Evolutionary conservation across 2,329 filamentous ascomycete species (phyloP), one percentile per base, ranked within the genome.

Genomic region (Didymella glomerata): DNA sequence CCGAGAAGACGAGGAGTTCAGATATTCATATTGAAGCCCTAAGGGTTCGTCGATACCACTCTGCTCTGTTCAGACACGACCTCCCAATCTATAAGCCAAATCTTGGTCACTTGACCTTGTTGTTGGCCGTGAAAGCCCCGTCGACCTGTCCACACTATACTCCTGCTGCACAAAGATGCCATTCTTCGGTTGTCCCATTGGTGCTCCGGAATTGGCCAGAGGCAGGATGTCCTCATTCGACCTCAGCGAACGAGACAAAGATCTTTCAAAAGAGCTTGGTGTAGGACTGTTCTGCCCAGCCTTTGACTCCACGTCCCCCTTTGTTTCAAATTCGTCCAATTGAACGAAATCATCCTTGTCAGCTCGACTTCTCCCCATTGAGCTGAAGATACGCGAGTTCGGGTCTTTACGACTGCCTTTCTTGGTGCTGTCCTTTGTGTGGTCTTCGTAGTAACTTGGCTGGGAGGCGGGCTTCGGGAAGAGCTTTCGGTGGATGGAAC

Each of bases 401-500:
- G 51, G 41, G 30, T 41, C 34, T 32, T 54, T 47, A n/a, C 34
- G 41, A 25, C 41, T 46, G 13, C 20, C 18, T 24, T 47, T 46
- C n/a, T 41, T 54, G 5, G n/a, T 47, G 44, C 51, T 54, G 22
- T 40, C 18, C 32, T 46, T 47, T 8, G 51, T 40, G 16, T 25
- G 16, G 42, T 54, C 51, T 10, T 54, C 42, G n/a, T 54, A 54
- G 32, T 54, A 54, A 16, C 51, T 54, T 24, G 30, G 28, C 13
- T 47, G 30, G 32, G 30, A 40, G 13, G 42, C 42, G 3, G 51
- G 42, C 41, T 57, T 51, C 7, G 48, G 48, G 36, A 50, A 50
- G 24, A 50, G 27, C 14, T 44, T 44, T 3, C 22, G 22, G 2
- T 27, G 13, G 16, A 62, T 46, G 32, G 48, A 55, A 28, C 62